Evolutionary conservation across 2,329 filamentous ascomycete species (phyloP), one percentile per base, ranked within the genome.

Genomic region (Xenoacremonium recifei): DNA sequence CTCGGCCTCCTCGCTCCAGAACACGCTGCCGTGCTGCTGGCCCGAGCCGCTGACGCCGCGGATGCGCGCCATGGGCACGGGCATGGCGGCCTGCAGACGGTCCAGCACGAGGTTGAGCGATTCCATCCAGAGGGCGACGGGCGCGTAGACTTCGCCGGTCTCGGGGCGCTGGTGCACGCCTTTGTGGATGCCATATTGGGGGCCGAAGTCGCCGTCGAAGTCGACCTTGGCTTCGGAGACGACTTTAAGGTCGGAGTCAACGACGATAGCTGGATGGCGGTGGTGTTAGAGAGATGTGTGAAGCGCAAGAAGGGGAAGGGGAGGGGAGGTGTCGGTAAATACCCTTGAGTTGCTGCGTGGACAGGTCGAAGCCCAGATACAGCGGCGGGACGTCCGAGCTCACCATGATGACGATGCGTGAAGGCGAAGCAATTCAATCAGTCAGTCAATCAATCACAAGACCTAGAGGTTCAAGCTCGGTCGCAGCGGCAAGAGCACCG

Each of bases 1-100:
- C 60, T 87, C 85, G 5, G 88, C 91, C 42, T 82, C 70, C 33
- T 71, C 64, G 44, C 79, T 86, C 92, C 92, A 97, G 70, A 93
- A 97, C 20, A 97, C 90, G 63, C 92, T 97, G 23, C 93, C 93
- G 67, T 97, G 93, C 73, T 99, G 93, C 78, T 97, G 95, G 40
- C 93, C 91, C 13, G 92, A 91, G 49, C 90, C 93, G 58, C 88
- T 92, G 54, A 99, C 78, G 21, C 89, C 92, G 59, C 79, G 82
- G 50, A 99, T 82, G 38, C 80, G 79, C 39, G 75, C 68, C 57
- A 96, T 85, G 53, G 90, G 85, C 4, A 61, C 54, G 35, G 63
- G 58, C 41, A 89, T 78, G 1, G 83, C 82, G 31, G 82, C 76
- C 54, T 79, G 76, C 48, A 99, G 75, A 13, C 87, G 82, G 35